Percentiles rank a stretch among this genome's conserved stretches.
These are phyloP conservation scores for Penicillium manginii DNA, from an alignment of 495 filamentous ascomycete genomes.

Conservation along the genomic window DNA sequence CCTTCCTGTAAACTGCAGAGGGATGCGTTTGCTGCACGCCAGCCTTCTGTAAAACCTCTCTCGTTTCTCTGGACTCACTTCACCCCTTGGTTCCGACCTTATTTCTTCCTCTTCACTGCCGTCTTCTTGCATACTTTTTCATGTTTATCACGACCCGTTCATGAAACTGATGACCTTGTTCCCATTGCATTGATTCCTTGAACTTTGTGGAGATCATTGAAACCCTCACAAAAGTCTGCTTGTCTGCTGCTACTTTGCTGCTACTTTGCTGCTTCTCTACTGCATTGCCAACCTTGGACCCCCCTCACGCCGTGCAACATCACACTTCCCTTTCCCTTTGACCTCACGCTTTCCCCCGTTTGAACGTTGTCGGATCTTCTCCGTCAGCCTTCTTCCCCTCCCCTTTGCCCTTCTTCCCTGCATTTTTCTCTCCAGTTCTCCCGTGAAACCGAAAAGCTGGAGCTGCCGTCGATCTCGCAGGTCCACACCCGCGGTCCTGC, in stretches of 20 bases:
- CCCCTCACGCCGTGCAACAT: constrained; percentile 9
- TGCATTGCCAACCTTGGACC: too few species aligned
- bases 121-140: constrained; percentile 17
- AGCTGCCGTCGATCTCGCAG: constrained; percentile 92
- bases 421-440: constrained; percentile 36
- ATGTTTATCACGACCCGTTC: constrained; percentile 58
- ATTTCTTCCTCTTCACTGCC: constrained; percentile 16
- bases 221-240: background rate
- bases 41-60: constrained; percentile 34
- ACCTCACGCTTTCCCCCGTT: background rate
- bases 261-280: too few species aligned
- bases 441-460: constrained; percentile 90
- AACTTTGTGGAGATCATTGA: too few species aligned
- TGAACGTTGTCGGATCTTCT: constrained; percentile 32
- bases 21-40: constrained; percentile 39
- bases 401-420: constrained; percentile 19
- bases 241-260: too few species aligned
- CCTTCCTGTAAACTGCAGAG: constrained; percentile 38
- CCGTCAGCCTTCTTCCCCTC: constrained; percentile 33
- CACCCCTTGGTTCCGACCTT: constrained; percentile 21
- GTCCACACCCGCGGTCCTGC: constrained; percentile 85
- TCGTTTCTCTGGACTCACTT: too few species aligned
- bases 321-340: constrained; percentile 18
- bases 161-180: constrained; percentile 57
- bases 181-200: constrained; percentile 30